These are phyloP conservation scores for Avena sativa DNA, from an alignment of 176 grass and related monocot species.

Conservation along the genomic window DNA sequence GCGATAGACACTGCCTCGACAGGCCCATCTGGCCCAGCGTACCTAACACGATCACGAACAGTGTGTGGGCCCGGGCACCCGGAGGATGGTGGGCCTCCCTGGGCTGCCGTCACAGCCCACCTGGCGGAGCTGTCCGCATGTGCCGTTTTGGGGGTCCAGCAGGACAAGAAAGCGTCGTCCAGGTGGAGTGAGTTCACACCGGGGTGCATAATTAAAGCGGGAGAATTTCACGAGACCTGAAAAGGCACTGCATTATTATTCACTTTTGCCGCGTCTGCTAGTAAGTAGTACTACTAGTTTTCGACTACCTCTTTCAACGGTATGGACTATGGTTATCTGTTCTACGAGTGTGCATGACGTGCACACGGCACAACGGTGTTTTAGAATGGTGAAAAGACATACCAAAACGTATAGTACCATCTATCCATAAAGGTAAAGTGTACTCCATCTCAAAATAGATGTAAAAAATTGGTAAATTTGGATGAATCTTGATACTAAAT, in stretches of 20 bases:
- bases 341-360: neutral
- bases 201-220: neutral
- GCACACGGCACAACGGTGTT: neutral
- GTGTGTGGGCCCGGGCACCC: neutral
- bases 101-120: slow-evolving; percentile 46
- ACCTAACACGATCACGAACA: slow-evolving; percentile 44
- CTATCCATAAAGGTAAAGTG: neutral
- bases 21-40: slow-evolving; percentile 46
- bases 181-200: slow-evolving; percentile 38
- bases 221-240: neutral
- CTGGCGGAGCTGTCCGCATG: slow-evolving; percentile 5
- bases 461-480: too few relatives aligned
- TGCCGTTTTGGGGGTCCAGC: slow-evolving; percentile 26
- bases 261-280: neutral
- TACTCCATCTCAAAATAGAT: too few relatives aligned
- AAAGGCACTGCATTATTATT: slow-evolving; percentile 23
- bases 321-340: neutral
- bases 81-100: slow-evolving; percentile 29
- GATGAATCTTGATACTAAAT: too few relatives aligned
- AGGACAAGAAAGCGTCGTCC: neutral
- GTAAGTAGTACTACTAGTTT: neutral
- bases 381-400: neutral
- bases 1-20: slow-evolving; percentile 40
- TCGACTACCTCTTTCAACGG: neutral
- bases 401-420: neutral